Base-by-base conservation (phyloP, 2,329 filamentous ascomycete species). In the Bertia moriformis region DNA sequence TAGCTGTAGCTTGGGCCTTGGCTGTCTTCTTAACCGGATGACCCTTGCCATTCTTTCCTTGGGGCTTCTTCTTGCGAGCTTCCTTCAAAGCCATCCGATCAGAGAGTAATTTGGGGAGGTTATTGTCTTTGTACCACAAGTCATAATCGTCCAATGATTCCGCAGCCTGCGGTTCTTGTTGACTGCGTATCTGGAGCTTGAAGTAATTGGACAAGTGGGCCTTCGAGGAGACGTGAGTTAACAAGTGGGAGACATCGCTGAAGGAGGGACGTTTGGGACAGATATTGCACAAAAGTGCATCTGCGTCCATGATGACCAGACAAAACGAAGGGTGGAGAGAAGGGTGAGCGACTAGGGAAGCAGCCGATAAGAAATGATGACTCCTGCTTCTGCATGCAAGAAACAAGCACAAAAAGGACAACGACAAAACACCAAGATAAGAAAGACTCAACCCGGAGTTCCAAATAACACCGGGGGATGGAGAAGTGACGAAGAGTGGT, bases 171-270 rank as follows among this genome's bases (percentile, higher is more conserved):
- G 67, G 57, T 43, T 93, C 82, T 36, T 72, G 67, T 40, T 75
- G 70, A 40, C 79, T 73, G 41, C 73, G 74, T 46, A 94, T 73
- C 49, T 85, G 79, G 39, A 86, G 69, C 51, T 85, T 86, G 62
- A 88, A 93, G 50, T 84, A 78, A 53, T 85, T 73, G 43, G 86
- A 78, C 22, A 95, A 65, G 55, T 96, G 89, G n/a, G 83, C 82
- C 55, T 95, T 95, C 46, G 88, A 95, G 43, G 83, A 77, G 44
- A 95, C 75, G 54, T 96, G 89, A 12, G 89, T 96, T 52, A 96
- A 73, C 27, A 95, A 67, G 57, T 95, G 89, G 22, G 88, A 94
- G 35, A 87, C 68, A 58, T 96, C 89, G 41, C 86, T 93, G 61
- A 95, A 95, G 19, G 62, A 72, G 29, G 85, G 84, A 43, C 71